phyloP scores from a whole-genome alignment of 306 rosid genomes.

The Rubus idaeus region DNA sequence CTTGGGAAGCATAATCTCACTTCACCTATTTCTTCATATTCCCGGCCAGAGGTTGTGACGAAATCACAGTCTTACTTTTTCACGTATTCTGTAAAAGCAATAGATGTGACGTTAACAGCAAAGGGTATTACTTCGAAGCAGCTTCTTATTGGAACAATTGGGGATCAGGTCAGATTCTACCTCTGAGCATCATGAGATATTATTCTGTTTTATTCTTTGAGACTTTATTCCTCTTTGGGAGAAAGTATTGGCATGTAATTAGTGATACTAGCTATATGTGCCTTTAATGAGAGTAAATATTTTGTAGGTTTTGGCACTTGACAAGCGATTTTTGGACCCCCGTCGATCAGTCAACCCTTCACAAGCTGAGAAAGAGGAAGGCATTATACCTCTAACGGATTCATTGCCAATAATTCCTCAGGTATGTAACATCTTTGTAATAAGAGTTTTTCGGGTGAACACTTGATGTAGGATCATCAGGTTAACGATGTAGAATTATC shows the following conservation, averaged over 20 bases:
- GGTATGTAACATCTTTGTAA: slow-evolving; percentile 37
- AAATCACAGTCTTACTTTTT: slow-evolving; percentile 88
- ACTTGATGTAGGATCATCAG: neutral
- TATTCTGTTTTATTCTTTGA: neutral
- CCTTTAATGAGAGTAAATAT: slow-evolving; percentile 14
- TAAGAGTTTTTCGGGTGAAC: neutral
- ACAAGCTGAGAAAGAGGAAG: slow-evolving; percentile 92
- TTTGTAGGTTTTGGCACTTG: slow-evolving; percentile 88
- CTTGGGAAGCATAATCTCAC: slow-evolving; percentile 98
- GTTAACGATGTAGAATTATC: neutral
- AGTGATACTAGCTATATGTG: neutral
- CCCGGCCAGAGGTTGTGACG: slow-evolving; percentile 75
- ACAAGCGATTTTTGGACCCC: slow-evolving; percentile 89
- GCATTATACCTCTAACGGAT: slow-evolving; percentile 93
- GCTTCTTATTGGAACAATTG: slow-evolving; percentile 87
- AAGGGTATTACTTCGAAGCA: slow-evolving; percentile 98
- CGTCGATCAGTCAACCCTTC: slow-evolving; percentile 82
- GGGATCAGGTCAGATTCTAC: slow-evolving; percentile 73
- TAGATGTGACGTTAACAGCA: slow-evolving; percentile 85
- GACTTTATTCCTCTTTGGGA: slow-evolving; percentile 1
- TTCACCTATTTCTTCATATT: slow-evolving; percentile 78
- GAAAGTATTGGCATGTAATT: neutral
- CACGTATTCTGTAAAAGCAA: slow-evolving; percentile 84
- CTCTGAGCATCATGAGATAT: slow-evolving; percentile 17
- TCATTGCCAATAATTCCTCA: slow-evolving; percentile 88